Percentiles rank a stretch among this genome's conserved stretches.
Conservation (phyloP, 305 asterid species). For the Fraxinus velutina region DNA sequence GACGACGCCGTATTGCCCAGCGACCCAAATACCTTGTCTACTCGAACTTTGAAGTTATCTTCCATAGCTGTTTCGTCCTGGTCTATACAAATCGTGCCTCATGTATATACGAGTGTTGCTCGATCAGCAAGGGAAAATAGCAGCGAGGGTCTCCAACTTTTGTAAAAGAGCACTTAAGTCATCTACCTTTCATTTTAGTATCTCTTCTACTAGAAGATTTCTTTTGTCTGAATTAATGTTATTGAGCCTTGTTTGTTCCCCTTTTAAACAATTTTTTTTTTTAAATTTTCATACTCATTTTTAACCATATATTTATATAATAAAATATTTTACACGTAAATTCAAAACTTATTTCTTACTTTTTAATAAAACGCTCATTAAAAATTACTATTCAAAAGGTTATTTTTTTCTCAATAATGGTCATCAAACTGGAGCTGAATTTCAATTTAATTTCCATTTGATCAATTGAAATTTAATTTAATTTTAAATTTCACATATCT, state of each 20-base stretch:
- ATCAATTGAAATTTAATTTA: background rate
- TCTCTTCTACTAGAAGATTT: background rate
- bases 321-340: background rate
- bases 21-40: slow-evolving; percentile 71
- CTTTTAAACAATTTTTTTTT: background rate
- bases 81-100: background rate
- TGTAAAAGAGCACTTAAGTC: background rate
- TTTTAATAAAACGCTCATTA: background rate
- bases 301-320: background rate
- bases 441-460: background rate
- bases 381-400: background rate
- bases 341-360: background rate
- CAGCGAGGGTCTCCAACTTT: background rate
- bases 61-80: slow-evolving; percentile 42
- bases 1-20: slow-evolving; percentile 41
- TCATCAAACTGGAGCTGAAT: background rate
- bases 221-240: background rate
- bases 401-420: background rate
- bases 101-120: background rate
- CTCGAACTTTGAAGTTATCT: slow-evolving; percentile 77
- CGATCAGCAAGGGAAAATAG: background rate
- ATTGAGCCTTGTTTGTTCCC: background rate
- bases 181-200: background rate
- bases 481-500: background rate
- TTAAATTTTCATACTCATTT: background rate